Evolutionary conservation across 116 monocot genomes (phyloP).

Genomic region (Posidonia oceanica): DNA sequence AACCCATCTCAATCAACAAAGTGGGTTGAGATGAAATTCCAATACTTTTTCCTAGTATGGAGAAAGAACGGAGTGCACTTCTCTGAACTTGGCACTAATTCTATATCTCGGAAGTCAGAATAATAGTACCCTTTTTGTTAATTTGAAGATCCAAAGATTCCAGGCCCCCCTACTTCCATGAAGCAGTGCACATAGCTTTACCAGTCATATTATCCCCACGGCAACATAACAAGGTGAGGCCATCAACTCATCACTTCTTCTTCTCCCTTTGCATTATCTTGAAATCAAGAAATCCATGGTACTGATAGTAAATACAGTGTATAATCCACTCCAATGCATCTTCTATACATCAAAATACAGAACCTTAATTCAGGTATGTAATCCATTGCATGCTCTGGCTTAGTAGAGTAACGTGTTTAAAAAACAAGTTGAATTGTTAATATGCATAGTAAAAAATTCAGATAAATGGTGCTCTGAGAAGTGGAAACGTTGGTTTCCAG

Average conservation of each 20-base stretch:
- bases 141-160: not conserved
- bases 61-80: not conserved
- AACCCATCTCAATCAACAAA: slow-evolving; percentile 1
- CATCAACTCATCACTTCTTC: not conserved
- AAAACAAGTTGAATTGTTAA: no score
- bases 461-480: no score
- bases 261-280: not conserved
- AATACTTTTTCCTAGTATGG: not conserved
- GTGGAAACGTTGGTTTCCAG: no score
- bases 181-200: not conserved
- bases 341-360: not conserved
- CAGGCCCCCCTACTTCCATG: no score
- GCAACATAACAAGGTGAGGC: not conserved
- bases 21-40: not conserved
- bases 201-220: no score
- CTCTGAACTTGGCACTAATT: not conserved
- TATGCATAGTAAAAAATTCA: no score
- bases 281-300: not conserved
- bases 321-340: not conserved
- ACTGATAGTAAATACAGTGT: not conserved
- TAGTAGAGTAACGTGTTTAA: no score
- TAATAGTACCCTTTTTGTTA: not conserved
- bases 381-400: no score
- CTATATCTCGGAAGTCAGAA: not conserved
- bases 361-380: no score